phyloP scores from a whole-genome alignment of 2,329 filamentous ascomycete species.

The Venturia carpophila region DNA sequence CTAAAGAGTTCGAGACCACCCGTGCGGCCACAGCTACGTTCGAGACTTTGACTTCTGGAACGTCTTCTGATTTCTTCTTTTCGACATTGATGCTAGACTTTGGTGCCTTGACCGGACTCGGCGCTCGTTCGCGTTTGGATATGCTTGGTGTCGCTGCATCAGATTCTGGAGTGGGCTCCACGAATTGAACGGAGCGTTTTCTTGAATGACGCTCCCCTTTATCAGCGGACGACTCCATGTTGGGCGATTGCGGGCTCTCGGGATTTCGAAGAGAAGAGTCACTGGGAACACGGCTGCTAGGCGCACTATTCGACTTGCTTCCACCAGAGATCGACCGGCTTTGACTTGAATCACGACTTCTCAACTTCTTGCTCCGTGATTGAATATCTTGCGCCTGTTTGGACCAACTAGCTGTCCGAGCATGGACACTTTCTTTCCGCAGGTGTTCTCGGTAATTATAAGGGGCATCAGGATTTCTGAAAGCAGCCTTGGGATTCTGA shows the following conservation, averaged over 20 bases:
- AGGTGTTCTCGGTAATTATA: slow-evolving; percentile 57
- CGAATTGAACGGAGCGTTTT: slow-evolving; percentile 34
- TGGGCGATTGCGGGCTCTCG: slow-evolving; percentile 18
- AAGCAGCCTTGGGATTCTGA: slow-evolving; percentile 59
- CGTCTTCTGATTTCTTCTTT: slow-evolving; percentile 7
- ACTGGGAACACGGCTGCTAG: slow-evolving; percentile 30
- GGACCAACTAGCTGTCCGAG: slow-evolving; percentile 24
- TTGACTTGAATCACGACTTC: slow-evolving; percentile 32
- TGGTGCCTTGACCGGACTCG: slow-evolving; percentile 4
- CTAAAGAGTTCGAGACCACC: slow-evolving; percentile 15
- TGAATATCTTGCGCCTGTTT: slow-evolving; percentile 19
- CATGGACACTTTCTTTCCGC: slow-evolving; percentile 45
- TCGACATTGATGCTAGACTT: slow-evolving; percentile 3
- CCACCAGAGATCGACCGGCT: slow-evolving; percentile 24
- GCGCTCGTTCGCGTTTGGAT: not conserved
- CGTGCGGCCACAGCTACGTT: slow-evolving; percentile 23
- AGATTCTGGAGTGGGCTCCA: slow-evolving; percentile 10
- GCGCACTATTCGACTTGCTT: slow-evolving; percentile 13
- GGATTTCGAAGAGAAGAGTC: slow-evolving; percentile 22
- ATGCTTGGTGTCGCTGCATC: not conserved
- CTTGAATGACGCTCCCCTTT: slow-evolving; percentile 24
- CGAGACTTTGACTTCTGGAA: slow-evolving; percentile 15
- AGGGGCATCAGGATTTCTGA: slow-evolving; percentile 43
- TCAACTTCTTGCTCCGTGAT: slow-evolving; percentile 17
- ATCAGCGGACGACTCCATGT: slow-evolving; percentile 20